phyloP scores from a whole-genome alignment of 257 asterid species.

The Primulina tabacum region DNA sequence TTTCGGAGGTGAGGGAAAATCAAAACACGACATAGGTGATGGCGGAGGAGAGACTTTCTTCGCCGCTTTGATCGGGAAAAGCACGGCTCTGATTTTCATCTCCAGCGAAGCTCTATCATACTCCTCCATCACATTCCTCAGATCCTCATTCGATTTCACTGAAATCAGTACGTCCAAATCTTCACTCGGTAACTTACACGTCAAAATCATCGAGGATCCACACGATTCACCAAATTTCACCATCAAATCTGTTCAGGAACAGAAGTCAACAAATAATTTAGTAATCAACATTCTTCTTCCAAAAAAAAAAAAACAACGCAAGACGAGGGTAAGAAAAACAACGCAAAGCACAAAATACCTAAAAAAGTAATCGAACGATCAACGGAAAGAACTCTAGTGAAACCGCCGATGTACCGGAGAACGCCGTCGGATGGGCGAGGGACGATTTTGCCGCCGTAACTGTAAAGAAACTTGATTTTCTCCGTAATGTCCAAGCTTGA shows the following conservation, averaged over 20 bases:
- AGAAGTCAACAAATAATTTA: neutral
- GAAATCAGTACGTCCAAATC: slow-evolving; percentile 75
- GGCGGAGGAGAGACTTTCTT: slow-evolving; percentile 61
- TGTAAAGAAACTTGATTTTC: slow-evolving; percentile 44
- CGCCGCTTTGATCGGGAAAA: slow-evolving; percentile 41
- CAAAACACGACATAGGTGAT: slow-evolving; percentile 64
- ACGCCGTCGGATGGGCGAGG: slow-evolving; percentile 43
- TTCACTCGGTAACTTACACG: slow-evolving; percentile 71
- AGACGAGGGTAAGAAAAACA: neutral
- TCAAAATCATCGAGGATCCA: slow-evolving; percentile 60
- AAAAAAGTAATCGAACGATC: neutral
- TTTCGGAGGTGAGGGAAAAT: slow-evolving; percentile 41
- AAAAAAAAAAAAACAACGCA: neutral
- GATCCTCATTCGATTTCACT: slow-evolving; percentile 69
- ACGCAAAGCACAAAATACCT: neutral
- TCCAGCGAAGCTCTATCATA: slow-evolving; percentile 57
- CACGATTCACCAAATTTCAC: slow-evolving; percentile 72
- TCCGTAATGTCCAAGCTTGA: neutral
- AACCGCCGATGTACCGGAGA: slow-evolving; percentile 48
- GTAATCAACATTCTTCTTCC: neutral
- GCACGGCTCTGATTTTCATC: slow-evolving; percentile 64
- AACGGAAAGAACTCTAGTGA: slow-evolving; percentile 41
- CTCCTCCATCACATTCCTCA: slow-evolving; percentile 53
- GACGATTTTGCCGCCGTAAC: slow-evolving; percentile 43
- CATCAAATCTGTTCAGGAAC: slow-evolving; percentile 46